Base-by-base conservation (phyloP, 1,284 basidiomycete species). In the Takashimella koratensis region DNA sequence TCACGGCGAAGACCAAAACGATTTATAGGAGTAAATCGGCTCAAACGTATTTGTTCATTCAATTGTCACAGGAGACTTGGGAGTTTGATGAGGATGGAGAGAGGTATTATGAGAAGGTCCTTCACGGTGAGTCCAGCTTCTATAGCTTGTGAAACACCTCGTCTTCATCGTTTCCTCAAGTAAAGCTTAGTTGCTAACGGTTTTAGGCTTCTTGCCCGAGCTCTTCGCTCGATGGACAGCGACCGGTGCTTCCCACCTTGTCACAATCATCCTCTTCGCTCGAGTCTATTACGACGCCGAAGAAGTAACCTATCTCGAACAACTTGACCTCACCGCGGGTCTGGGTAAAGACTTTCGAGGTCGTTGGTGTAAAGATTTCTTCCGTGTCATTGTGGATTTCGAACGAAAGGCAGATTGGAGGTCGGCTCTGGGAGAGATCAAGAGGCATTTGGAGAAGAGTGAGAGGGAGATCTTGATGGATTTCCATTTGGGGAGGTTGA, bases 51-150 rank as follows among this genome's bases (percentile, higher is more conserved):
- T 59, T 99, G 50, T 96, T 97, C 74, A 90, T 99, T 50, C 94
- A 98, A 79, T 86, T 99, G 13, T 94, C 91, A 66, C 83, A 86
- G 49, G 96, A 99, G 72, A 85, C 97, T 57, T 98, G 92, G 91
- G 89, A 96, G 63, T 99, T 98, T 71, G 86, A 94, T 52, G 92
- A 91, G 49, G 95, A 98, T 63, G 96, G 96, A 20, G 91, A 95
- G 73, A 84, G 92, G 3, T 96, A 90, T 76, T 91, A 91, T 66
- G 95, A 98, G 74, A 98, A 98, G 77, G 88, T 96, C 25, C 85
- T 97, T 1, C 91, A 96, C 63, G 77, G 79, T 71, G 58, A 66
- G 72, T 67, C 52, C n/a, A n/a, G n/a, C n/a, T n/a, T n/a, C n/a
- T n/a, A n/a, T n/a, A n/a, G n/a, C n/a, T n/a, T n/a, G n/a, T n/a